Evolutionary conservation across 2,329 filamentous ascomycete genomes (phyloP), one percentile per base, ranked within the genome.

Genomic region (Colletotrichum tofieldiae): DNA sequence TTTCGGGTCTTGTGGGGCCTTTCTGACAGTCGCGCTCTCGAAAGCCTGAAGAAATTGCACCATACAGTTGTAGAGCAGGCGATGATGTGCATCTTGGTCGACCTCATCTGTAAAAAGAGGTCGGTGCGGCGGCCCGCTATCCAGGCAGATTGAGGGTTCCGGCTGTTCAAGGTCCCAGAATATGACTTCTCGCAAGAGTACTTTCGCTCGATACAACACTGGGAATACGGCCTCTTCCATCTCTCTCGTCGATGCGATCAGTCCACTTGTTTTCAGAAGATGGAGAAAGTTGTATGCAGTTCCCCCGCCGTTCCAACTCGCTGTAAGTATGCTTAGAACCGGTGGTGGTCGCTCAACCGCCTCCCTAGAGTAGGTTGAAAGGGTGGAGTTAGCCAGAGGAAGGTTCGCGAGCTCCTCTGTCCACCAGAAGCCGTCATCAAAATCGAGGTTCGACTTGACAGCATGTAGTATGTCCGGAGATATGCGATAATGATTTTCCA

Each of bases 391-490:
- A 2, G 79, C 75, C 37, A 81, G 81, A 14, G 84, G 81, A 45
- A 84, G 73, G 56, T 77, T 82, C 9, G 83, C 84, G 32, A 87
- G 78, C 73, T 88, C 85, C 59, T 88, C 87, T 20, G 85, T 87
- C 86, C 87, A 88, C 88, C 88, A 90, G 75, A 90, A 90, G 1
- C 83, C 83, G 74, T 90, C 88, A 41, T 86, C 82, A 67, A 88
- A 89, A 75, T 90, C 88, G 3, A 88, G 77, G 65, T 85, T 83
- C 4, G 79, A 76, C 65, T 83, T 83, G 20, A 87, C 85, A 70
- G 84, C 78, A n/a, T 83, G 80, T 1, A 81, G 76, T 35, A 83
- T 80, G 16, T 82, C 79, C n/a, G 80, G 77, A n/a, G 81, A 78
- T 26, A 86, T 78, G 18, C 82, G 80, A 66, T 87, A 89, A 1